Conservation (phyloP, 2,329 filamentous ascomycete genomes). For the Fonsecaea erecta region DNA sequence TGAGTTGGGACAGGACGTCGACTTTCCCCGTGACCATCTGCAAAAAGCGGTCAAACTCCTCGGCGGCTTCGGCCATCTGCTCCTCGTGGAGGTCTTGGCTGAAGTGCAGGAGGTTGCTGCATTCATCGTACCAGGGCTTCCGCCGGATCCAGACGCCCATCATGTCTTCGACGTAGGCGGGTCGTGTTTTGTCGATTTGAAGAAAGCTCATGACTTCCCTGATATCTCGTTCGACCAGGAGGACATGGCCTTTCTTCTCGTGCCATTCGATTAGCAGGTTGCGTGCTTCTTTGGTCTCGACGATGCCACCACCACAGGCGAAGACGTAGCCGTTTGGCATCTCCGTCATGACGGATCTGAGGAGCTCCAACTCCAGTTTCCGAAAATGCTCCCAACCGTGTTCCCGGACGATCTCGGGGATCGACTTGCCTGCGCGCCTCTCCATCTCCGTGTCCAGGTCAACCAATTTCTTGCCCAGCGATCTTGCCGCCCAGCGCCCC, state of each 20-base stretch:
- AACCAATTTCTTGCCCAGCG: constrained; percentile 75
- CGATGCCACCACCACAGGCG: constrained; percentile 90
- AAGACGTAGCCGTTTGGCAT: constrained; percentile 79
- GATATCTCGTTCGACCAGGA: constrained; percentile 86
- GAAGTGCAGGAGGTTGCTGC: constrained; percentile 93
- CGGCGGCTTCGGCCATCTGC: constrained; percentile 58
- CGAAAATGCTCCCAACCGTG: constrained; percentile 90
- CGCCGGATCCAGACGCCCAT: constrained; percentile 86
- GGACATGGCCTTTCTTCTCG: constrained; percentile 76
- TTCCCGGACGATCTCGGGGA: constrained; percentile 81
- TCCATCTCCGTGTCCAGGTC: constrained; percentile 92
- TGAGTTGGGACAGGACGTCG: constrained; percentile 61
- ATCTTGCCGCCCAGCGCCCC: constrained; percentile 79
- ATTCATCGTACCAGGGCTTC: constrained; percentile 86
- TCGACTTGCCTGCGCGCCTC: constrained; percentile 70
- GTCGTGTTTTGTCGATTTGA: constrained; percentile 83
- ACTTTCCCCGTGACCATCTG: constrained; percentile 67
- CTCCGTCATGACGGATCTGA: constrained; percentile 74
- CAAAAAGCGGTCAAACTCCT: constrained; percentile 76
- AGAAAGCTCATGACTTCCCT: constrained; percentile 87
- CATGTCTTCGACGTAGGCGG: constrained; percentile 91
- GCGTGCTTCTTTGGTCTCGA: constrained; percentile 81
- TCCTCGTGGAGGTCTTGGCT: constrained; percentile 67
- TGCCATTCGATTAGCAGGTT: constrained; percentile 75
- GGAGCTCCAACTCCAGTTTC: constrained; percentile 72